Evolutionary conservation across 2,329 filamentous ascomycete species (phyloP), one percentile per base, ranked within the genome.

Genomic region (Drechslerella coelobrocha): DNA sequence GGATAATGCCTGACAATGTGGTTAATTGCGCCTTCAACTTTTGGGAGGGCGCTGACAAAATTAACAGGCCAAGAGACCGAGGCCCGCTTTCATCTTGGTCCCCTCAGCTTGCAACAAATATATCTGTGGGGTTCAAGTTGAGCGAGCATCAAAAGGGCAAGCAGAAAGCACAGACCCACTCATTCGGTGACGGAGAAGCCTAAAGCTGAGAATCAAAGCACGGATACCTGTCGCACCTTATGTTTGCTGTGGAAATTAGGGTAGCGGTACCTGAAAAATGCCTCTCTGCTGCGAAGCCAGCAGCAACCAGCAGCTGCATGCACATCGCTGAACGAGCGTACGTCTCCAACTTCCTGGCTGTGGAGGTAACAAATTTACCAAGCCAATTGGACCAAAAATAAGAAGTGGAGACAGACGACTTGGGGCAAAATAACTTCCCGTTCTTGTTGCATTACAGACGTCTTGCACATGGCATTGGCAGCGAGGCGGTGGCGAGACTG

Each of bases 221-320:
- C 63, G 51, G 57, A 69, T 69, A 69, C 65, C 41, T 52, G 27
- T 57, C 45, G 43, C 57, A 45, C 43, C 39, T 62, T 47, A 57
- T 57, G 37, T 63, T 71, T 47, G 53, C 66, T 19, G 59, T 63
- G 66, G 59, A 54, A 54, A 63, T 62, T 56, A 60, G 66, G 37
- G 66, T 71, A 63, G 31, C 29, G 54, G 66, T 71, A 71, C 66
- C 66, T 71, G 59, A 71, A 56, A 68, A 63, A 53, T 56, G 53
- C 47, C 65, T 63, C 57, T 71, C 59, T 45, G 9, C 19, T 45
- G 41, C 14, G 3, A 45, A 45, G 17, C 47, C 23, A 29, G 17
- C 2, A 31, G 23, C 2, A 9, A 6, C n/a, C 2, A 51, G 8
- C 19, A 19, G 27, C 5, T n/a, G 47, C 23, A 50, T 31, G 41